phyloP scores from a whole-genome alignment of 2,329 filamentous ascomycete genomes.

The Intubia oerlemansii region DNA sequence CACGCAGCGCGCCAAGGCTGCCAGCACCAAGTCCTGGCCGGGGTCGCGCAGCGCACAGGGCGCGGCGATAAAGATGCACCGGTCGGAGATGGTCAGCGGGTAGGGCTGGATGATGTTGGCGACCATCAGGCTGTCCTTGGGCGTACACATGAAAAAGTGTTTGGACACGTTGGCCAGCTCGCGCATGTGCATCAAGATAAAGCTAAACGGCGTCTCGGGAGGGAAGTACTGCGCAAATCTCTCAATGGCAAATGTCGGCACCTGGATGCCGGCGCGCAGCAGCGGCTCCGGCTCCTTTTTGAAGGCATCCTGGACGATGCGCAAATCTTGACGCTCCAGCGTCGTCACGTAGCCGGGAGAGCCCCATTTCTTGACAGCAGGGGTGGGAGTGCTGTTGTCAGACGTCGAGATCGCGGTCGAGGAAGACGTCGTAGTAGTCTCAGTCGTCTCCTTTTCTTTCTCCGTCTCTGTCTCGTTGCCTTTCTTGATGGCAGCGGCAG shows the following conservation, averaged over 20 bases:
- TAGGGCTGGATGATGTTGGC: conserved; percentile 57
- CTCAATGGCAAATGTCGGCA: conserved; percentile 49
- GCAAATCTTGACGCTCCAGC: conserved; percentile 49
- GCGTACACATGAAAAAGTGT: conserved; percentile 48
- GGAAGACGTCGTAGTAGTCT: not conserved
- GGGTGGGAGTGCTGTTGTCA: not conserved
- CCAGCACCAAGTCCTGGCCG: conserved; percentile 27
- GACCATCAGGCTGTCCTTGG: conserved; percentile 40
- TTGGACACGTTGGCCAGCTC: conserved; percentile 42
- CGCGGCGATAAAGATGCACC: conserved; percentile 52
- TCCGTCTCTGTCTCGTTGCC: not conserved
- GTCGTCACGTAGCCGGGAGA: conserved; percentile 55
- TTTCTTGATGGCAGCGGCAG: conserved; percentile 27
- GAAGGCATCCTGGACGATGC: conserved; percentile 41
- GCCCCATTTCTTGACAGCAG: conserved; percentile 3
- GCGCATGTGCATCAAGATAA: conserved; percentile 55
- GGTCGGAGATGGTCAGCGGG: conserved; percentile 48
- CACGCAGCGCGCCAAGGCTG: conserved; percentile 46
- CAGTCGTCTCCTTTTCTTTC: not conserved
- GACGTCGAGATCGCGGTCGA: no score
- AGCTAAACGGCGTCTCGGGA: conserved; percentile 58
- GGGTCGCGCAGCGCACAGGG: conserved; percentile 38
- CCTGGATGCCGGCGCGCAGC: conserved; percentile 48
- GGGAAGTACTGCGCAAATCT: conserved; percentile 69
- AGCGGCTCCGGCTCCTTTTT: conserved; percentile 41